Percentiles rank a stretch among this genome's conserved stretches.
Conservation (phyloP, 2,329 filamentous ascomycete genomes). For the Diaporthe longicolla region DNA sequence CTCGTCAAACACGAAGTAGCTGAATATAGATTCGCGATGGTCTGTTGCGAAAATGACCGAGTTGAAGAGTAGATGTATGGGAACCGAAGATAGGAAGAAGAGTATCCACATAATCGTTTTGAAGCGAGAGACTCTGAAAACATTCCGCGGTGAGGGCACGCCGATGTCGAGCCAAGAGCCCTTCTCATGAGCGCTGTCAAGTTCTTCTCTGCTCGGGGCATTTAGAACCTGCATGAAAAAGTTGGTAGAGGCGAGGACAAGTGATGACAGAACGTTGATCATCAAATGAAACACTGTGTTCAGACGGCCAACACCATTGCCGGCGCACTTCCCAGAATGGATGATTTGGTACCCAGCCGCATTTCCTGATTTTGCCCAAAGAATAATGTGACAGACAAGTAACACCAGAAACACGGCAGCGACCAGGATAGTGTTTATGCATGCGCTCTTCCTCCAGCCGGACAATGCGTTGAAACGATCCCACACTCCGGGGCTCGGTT, state of each 20-base stretch:
- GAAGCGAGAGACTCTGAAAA: conserved; percentile 46
- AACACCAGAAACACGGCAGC: neutral
- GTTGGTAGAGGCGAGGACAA: conserved; percentile 62
- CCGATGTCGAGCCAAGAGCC: conserved; percentile 60
- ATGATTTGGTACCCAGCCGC: neutral
- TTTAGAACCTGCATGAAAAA: conserved; percentile 66
- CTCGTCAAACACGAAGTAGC: conserved; percentile 42
- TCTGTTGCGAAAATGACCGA: conserved; percentile 41
- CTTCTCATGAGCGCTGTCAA: conserved; percentile 62
- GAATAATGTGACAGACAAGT: neutral
- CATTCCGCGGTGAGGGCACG: conserved; percentile 57
- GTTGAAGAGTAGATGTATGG: conserved; percentile 49
- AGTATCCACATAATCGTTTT: conserved; percentile 45
- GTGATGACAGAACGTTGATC: conserved; percentile 62
- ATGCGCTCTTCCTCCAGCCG: neutral
- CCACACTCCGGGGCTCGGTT: neutral
- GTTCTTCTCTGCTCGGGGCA: conserved; percentile 63
- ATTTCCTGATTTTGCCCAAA: neutral
- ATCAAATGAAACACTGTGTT: conserved; percentile 57
- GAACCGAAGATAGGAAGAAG: conserved; percentile 46
- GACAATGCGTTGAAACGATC: neutral
- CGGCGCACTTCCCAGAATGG: neutral
- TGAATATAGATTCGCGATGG: conserved; percentile 28
- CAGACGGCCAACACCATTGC: conserved; percentile 7
- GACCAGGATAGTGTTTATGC: neutral